Evolutionary conservation across 2,329 filamentous ascomycete genomes (phyloP), one percentile per base, ranked within the genome.

Genomic region (Orbilia quercus): DNA sequence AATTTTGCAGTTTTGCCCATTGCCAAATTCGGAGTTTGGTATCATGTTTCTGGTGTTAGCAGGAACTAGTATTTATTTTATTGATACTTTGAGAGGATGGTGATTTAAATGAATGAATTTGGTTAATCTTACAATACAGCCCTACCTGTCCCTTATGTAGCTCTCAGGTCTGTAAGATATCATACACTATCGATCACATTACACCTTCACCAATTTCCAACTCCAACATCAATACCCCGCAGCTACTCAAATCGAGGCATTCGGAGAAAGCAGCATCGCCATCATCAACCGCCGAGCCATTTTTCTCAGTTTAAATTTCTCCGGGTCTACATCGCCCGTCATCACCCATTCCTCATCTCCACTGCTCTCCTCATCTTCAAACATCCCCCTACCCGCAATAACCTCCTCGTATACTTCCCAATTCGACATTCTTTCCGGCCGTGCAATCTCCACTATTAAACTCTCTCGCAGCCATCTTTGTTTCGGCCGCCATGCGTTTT

Each of bases 321-420:
- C 36, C 36, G 20, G 25, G 6, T 42, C 44, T 7, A 34, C 34
- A 12, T 59, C 59, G 44, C 48, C 48, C 16, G 42, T 50, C 11
- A 54, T 34, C n/a, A 65, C 20, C 47, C 36, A 55, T 36, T 65
- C 59, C 7, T 54, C 59, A 2, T 63, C 59, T 6, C 54, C 47
- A 11, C 45, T 18, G 6, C 23, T n/a, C 2, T 23, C 59, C 11
- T 48, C 58, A 18, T 58, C 57, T 57, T 71, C 59, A 50, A 72
- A 72, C 18, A 60, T 53, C 1, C 67, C 67, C 4, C 28, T 40
- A 7, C 67, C 67, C 1, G 44, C 40, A 1, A 64, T 7, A 7
- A 72, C 23, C n/a, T 65, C 67, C 16, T 65, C 67, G 34, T 72
- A 72, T 23, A 72, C 67, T 3, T 59, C 44, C 59, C 59, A 65